Evolutionary conservation across 371 early-diverging fungal species (phyloP).

Genomic region (Batkoa obscura): DNA sequence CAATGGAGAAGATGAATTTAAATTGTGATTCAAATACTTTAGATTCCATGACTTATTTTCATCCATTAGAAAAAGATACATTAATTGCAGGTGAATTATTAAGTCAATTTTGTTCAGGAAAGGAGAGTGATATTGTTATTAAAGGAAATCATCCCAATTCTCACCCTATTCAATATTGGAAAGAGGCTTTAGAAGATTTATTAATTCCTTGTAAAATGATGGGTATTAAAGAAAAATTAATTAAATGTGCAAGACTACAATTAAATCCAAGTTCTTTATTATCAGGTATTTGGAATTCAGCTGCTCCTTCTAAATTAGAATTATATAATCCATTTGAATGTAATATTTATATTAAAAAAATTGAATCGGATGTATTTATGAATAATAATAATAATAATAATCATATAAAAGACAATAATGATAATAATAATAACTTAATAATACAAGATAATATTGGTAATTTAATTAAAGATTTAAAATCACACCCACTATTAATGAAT

Average conservation of each 20-base stretch:
- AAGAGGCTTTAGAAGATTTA: neutral
- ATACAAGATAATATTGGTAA: neutral
- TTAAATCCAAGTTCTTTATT: neutral
- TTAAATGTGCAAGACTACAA: neutral
- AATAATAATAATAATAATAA: neutral
- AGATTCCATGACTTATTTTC: neutral
- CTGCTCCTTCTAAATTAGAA: neutral
- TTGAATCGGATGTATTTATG: neutral
- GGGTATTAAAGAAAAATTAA: neutral
- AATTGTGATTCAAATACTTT: neutral
- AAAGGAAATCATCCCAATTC: neutral
- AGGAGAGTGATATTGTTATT: neutral
- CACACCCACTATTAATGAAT: neutral
- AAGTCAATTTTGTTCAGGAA: neutral
- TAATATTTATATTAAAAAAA: neutral
- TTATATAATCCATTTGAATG: neutral
- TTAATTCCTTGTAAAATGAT: neutral
- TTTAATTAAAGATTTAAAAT: neutral
- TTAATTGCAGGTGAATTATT: neutral
- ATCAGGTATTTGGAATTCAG: neutral
- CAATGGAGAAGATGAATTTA: neutral
- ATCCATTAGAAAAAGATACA: neutral
- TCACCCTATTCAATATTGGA: neutral
- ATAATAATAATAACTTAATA: no score
- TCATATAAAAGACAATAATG: no score